Evolutionary conservation across 225 moss, liverwort and hornwort genomes (phyloP).

Genomic region (Marchantia paleacea): DNA sequence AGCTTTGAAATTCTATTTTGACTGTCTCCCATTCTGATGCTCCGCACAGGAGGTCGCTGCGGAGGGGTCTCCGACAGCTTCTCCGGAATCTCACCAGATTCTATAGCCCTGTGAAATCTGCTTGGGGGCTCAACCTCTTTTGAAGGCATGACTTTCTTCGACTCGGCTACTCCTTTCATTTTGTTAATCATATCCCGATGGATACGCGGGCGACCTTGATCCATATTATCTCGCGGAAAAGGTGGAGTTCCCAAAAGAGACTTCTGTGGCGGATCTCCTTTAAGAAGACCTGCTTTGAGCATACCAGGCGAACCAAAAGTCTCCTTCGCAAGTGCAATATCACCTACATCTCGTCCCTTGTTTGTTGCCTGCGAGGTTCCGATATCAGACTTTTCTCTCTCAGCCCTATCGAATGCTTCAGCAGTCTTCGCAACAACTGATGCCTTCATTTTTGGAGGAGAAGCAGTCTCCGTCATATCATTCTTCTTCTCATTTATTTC

Average conservation of each 20-base stretch:
- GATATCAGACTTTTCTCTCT: conserved; percentile 27
- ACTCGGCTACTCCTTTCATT: conserved; percentile 31
- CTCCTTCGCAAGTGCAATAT: conserved; percentile 13
- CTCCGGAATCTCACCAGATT: conserved; percentile 59
- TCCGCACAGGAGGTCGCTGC: conserved; percentile 44
- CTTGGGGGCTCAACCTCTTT: conserved; percentile 31
- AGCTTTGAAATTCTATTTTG: conserved; percentile 32
- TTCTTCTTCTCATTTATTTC: conserved; percentile 21
- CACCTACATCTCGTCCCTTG: conserved; percentile 26
- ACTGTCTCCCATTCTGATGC: conserved; percentile 40
- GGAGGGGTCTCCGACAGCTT: conserved; percentile 43
- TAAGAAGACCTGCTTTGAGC: conserved; percentile 8
- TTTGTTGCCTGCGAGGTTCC: background rate
- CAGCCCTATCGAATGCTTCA: conserved; percentile 16
- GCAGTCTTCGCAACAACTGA: conserved; percentile 16
- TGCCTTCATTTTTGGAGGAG: conserved; percentile 25
- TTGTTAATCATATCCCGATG: conserved; percentile 21
- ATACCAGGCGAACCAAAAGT: conserved; percentile 2
- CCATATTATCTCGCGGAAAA: conserved; percentile 17
- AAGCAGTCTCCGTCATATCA: conserved; percentile 15
- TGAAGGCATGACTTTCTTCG: conserved; percentile 35
- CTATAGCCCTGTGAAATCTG: conserved; percentile 34
- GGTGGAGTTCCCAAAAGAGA: conserved; percentile 41
- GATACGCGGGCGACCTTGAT: conserved; percentile 20
- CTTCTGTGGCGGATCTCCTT: conserved; percentile 25